Base-by-base conservation (phyloP, 176 grass and related monocot genomes). In the Elaeis guineensis region DNA sequence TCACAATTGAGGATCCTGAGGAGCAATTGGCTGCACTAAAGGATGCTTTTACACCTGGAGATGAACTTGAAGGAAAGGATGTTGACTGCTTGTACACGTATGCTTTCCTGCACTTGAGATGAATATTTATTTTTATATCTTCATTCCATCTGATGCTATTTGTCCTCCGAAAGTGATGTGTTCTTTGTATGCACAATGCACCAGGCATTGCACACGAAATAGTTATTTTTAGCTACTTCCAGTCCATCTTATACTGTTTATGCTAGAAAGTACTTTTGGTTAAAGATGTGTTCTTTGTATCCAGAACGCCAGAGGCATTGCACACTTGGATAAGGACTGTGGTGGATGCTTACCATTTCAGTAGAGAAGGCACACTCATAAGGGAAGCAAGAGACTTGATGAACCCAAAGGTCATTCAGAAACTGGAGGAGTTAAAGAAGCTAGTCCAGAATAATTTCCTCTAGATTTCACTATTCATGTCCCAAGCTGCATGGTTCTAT, bases 351-450 rank as follows among this genome's bases (percentile, higher is more conserved):
- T 96, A 90, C 62, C 63, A 82, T 62, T 81, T 66, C 44, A 82
- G 80, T 68, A 87, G 78, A 79, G 75, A 79, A 61, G 69, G 75
- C 25, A 86, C 75, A 62, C 86, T 90, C 21, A 50, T 84, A 49
- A 79, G 72, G 49, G 86, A 90, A 72, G 91, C 91, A 68, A 83
- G 78, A 59, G 86, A 96, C 68, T 63, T 96, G 71, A 79, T 96
- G 86, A 83, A 87, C 65, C 91, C 91, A 18, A 87, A 84, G 70
- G 49, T 90, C 25, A 82, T 96, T 51, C 67, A 78, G 78, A 84
- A 67, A 57, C 57, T 96, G 5, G 72, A 90, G 55, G 80, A 77
- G 52, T 75, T 90, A 53, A 80, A 90, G 17, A 87, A 82, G 59
- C 59, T 72, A 54, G 80, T 96, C 52, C 74, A 87, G 62, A 57